Conservation (phyloP, 768 basidiomycete species). For the Agaricus blazei region DNA sequence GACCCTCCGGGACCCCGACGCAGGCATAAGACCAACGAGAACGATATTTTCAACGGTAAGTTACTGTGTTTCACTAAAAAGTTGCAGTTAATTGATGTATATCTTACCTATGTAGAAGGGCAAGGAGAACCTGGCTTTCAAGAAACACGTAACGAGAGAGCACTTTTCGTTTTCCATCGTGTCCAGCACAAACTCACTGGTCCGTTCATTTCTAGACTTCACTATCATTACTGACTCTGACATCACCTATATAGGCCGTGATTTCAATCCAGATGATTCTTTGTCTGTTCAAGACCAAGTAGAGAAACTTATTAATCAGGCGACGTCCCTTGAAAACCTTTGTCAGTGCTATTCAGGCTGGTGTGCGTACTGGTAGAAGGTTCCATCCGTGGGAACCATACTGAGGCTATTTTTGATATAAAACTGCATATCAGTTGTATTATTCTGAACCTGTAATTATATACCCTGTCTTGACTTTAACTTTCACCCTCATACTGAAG, state of each 20-base stretch:
- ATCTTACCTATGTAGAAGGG: slow-evolving; percentile 23
- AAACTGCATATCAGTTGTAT: slow-evolving; percentile 1
- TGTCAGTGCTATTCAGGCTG: slow-evolving; percentile 97
- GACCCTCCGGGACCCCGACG: slow-evolving; percentile 78
- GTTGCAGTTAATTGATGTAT: neutral
- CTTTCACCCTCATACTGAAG: neutral
- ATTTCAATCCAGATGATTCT: slow-evolving; percentile 82
- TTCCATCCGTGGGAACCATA: slow-evolving; percentile 2
- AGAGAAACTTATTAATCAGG: slow-evolving; percentile 88
- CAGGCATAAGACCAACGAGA: slow-evolving; percentile 87
- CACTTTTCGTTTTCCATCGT: slow-evolving; percentile 88
- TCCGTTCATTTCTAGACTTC: slow-evolving; percentile 23
- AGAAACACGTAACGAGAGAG: slow-evolving; percentile 89
- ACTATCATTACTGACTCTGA: neutral
- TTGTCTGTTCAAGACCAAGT: slow-evolving; percentile 80
- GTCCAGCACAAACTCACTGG: slow-evolving; percentile 95
- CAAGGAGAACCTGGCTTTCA: slow-evolving; percentile 57
- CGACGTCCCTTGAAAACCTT: slow-evolving; percentile 90
- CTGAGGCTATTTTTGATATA: slow-evolving; percentile 3
- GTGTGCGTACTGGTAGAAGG: slow-evolving; percentile 74
- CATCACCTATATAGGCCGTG: slow-evolving; percentile 53
- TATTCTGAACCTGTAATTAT: slow-evolving; percentile 9
- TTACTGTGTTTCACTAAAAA: neutral
- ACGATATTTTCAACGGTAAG: slow-evolving; percentile 86
- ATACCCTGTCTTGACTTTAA: slow-evolving; percentile 1